Base-by-base conservation (phyloP, 2,329 filamentous ascomycete genomes). In the Botrytis pseudocinerea region DNA sequence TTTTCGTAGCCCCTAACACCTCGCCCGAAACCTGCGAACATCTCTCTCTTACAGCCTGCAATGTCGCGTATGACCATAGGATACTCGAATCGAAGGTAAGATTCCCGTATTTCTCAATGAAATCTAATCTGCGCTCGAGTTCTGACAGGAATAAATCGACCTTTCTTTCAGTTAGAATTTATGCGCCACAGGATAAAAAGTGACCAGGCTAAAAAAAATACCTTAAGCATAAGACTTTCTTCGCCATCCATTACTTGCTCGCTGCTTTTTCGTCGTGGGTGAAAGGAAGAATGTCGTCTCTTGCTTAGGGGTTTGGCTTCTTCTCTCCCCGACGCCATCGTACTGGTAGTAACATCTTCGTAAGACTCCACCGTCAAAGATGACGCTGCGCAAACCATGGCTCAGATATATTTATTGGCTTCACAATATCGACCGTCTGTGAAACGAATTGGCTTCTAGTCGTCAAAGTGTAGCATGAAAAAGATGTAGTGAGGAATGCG, bases 1-100 rank as follows among this genome's bases (percentile, higher is more conserved):
- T 90, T 70, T 93, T 91, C 35, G 96, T 95, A 54, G 93, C 93
- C 73, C 94, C 96, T 77, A 98, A 89, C 64, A 98, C 89, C 80
- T 96, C 95, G 75, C 94, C 95, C 0, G 95, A 97, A 32, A 95
- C 94, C 76, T 95, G 90, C 57, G 93, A 94, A 82, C 96, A 99
- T 78, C 94, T 90, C 77, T 94, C 91, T 75, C 95, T 91, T 40
- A 99, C 95, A 12, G 93, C 91, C 79, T 95, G 92, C 2, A 99
- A 85, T 0, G 95, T 97, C 25, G 91, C 87, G 82, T 97, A 97
- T 32, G 95, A 94, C 77, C 93, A 90, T 61, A 93, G 91, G 72
- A 98, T 90, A 79, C 93, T 93, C 62, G 92, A 87, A 82, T 99
- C 96, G 77, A 97, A 87, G 75, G 92, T 92, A 74, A 94, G 84